These are phyloP conservation scores for Lyophyllum atratum DNA, from an alignment of 768 basidiomycete species.

Conservation along the genomic window DNA sequence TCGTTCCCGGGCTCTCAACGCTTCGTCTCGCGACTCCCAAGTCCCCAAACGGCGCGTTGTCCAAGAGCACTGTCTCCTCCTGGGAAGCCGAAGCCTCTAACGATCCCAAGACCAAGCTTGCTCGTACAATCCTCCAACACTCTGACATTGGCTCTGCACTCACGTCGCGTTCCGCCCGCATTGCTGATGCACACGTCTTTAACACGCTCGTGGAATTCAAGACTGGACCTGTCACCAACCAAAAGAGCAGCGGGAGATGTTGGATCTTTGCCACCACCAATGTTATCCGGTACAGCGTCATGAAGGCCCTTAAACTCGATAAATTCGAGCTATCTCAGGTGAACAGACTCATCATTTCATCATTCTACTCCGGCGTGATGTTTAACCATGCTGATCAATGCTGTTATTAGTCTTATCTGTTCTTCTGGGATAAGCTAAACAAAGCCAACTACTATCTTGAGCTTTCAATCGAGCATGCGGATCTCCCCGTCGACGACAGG, in stretches of 20 bases:
- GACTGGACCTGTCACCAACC: conserved; percentile 82
- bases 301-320: conserved; percentile 81
- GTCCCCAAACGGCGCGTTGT: conserved; percentile 64
- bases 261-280: conserved; percentile 97
- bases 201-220: conserved; percentile 80
- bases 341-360: conserved; percentile 12
- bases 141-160: conserved; percentile 65
- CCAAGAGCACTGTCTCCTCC: conserved; percentile 54
- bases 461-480: conserved; percentile 77
- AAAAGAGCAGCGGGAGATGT: conserved; percentile 88
- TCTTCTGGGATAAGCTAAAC: conserved; percentile 97
- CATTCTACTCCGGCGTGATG: not conserved
- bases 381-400: not conserved
- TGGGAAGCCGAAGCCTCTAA: conserved; percentile 65
- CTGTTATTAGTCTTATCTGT: conserved; percentile 70
- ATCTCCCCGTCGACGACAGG: conserved; percentile 80
- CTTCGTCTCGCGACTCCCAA: conserved; percentile 38
- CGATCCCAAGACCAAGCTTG: conserved; percentile 66
- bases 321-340: conserved; percentile 94
- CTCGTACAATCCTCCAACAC: conserved; percentile 76
- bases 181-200: conserved; percentile 78
- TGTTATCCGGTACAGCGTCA: conserved; percentile 78
- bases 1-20: conserved; percentile 30
- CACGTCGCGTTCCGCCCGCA: conserved; percentile 58
- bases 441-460: conserved; percentile 94